Evolutionary conservation across 805 yeast species (phyloP).

Genomic region (Metschnikowia bowlesiae): DNA sequence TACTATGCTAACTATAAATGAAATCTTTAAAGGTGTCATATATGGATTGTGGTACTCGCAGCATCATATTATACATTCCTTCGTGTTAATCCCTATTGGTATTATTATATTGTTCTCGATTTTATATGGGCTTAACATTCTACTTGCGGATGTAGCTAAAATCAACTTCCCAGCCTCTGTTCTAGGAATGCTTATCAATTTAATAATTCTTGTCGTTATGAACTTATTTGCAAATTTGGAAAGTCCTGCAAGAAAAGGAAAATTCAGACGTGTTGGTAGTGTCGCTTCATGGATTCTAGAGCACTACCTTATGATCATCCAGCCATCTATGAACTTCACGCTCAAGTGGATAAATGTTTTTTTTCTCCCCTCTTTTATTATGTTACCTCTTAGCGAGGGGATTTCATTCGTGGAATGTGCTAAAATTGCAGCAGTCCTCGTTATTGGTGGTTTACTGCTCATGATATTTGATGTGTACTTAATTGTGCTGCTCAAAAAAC

Average conservation of each 20-base stretch:
- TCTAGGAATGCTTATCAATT: slow-evolving; percentile 60
- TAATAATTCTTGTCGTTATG: slow-evolving; percentile 39
- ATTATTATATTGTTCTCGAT: slow-evolving; percentile 40
- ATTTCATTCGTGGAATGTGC: slow-evolving; percentile 65
- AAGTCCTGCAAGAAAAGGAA: neutral
- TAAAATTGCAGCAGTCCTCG: slow-evolving; percentile 69
- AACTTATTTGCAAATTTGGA: slow-evolving; percentile 19
- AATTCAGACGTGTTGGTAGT: neutral
- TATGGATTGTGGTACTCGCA: slow-evolving; percentile 33
- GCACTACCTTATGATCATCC: slow-evolving; percentile 36
- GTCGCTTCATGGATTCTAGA: slow-evolving; percentile 22
- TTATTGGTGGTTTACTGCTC: slow-evolving; percentile 53
- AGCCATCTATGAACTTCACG: slow-evolving; percentile 64
- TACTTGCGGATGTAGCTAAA: slow-evolving; percentile 39
- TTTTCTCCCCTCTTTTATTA: slow-evolving; percentile 73
- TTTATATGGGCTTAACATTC: slow-evolving; percentile 50
- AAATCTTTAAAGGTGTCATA: slow-evolving; percentile 17
- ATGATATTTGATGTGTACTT: slow-evolving; percentile 43
- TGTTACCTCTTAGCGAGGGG: slow-evolving; percentile 62
- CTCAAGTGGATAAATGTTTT: slow-evolving; percentile 75
- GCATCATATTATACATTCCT: slow-evolving; percentile 30
- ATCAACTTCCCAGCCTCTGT: slow-evolving; percentile 69
- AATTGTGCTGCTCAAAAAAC: slow-evolving; percentile 27
- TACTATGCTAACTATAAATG: slow-evolving; percentile 2
- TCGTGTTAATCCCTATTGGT: slow-evolving; percentile 47